These are phyloP conservation scores for Colletotrichum aenigma DNA, from an alignment of 2,329 filamentous ascomycete genomes.

Conservation along the genomic window DNA sequence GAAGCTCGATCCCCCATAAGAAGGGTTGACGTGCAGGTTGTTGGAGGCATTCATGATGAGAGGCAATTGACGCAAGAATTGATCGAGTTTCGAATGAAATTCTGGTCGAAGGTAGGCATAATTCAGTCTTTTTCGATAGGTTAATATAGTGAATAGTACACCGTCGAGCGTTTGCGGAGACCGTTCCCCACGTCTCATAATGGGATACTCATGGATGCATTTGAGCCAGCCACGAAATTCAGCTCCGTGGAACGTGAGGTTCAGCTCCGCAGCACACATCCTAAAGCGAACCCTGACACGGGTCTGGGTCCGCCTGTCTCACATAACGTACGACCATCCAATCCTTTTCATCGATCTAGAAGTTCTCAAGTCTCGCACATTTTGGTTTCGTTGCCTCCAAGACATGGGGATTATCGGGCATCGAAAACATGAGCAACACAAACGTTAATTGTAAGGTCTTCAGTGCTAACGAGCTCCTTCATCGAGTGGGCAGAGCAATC, in stretches of 20 bases:
- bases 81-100: rapidly evolving
- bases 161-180: too few species aligned
- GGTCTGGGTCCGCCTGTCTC: background rate
- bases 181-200: too few species aligned
- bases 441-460: too few species aligned
- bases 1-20: background rate
- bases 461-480: too few species aligned
- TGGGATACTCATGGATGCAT: background rate
- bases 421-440: too few species aligned
- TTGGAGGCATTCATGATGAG: background rate
- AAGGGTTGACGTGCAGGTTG: background rate
- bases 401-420: too few species aligned
- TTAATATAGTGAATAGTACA: background rate
- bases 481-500: too few species aligned
- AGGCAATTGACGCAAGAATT: background rate
- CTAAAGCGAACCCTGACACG: background rate
- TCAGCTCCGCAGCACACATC: background rate
- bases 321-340: background rate
- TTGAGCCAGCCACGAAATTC: background rate
- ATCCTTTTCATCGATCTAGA: background rate
- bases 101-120: background rate
- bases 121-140: background rate
- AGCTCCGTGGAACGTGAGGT: background rate
- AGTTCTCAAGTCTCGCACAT: too few species aligned
- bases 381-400: too few species aligned